These are phyloP conservation scores for Metarhizium album DNA, from an alignment of 2,329 filamentous ascomycete species.

Conservation along the genomic window DNA sequence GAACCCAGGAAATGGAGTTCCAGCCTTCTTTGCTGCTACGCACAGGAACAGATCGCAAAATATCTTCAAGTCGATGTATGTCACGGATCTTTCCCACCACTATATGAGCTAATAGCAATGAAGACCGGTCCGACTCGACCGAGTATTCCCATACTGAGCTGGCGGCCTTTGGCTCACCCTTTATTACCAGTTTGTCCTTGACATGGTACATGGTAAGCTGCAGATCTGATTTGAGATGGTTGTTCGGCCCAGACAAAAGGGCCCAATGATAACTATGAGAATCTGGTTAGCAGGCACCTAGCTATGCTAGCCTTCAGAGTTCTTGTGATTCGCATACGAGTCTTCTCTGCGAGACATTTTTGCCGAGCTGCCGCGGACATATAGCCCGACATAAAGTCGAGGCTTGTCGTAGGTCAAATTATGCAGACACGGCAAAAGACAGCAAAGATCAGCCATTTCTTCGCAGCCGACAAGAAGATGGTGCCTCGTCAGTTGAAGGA, in stretches of 20 bases:
- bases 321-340: not conserved
- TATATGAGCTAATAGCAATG: conserved; percentile 5
- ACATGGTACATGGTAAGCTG: conserved; percentile 7
- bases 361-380: conserved; percentile 5
- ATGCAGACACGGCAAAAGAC: not conserved
- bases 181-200: conserved; percentile 4
- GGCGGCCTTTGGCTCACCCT: conserved; percentile 3
- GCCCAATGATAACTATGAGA: conserved; percentile 7
- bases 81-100: conserved; percentile 5
- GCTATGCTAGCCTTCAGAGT: not conserved
- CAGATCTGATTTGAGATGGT: conserved; percentile 1
- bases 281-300: not conserved
- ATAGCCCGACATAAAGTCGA: conserved; percentile 7
- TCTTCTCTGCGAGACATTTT: conserved; percentile 7
- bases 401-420: conserved; percentile 3
- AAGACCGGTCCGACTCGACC: conserved; percentile 3
- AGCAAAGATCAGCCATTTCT: not conserved
- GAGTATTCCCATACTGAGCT: conserved; percentile 6
- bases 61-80: conserved; percentile 3
- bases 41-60: conserved; percentile 4
- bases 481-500: not conserved
- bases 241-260: conserved; percentile 5
- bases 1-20: conserved; percentile 7
- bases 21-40: conserved; percentile 3
- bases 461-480: not conserved